These are phyloP conservation scores for Corymbia maculata DNA, from an alignment of 345 rosid genomes.

Conservation along the genomic window DNA sequence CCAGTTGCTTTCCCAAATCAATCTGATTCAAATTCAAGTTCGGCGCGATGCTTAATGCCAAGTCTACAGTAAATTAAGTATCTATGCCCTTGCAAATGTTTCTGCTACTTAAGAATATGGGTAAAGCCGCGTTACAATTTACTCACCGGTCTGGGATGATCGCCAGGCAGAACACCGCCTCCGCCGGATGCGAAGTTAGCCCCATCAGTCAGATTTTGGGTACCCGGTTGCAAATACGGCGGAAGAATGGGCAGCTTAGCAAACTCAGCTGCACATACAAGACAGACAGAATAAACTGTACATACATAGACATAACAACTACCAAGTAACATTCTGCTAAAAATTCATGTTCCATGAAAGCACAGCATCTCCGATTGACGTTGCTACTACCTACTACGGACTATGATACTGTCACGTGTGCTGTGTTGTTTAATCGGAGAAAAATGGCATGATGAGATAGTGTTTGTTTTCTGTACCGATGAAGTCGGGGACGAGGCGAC, in stretches of 20 bases:
- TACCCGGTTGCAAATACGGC: conserved; percentile 2
- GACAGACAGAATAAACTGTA: not conserved
- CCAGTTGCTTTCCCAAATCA: conserved; percentile 1
- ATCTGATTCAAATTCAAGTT: not conserved
- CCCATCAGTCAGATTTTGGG: conserved; percentile 2
- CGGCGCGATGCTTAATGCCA: not conserved
- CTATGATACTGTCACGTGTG: not conserved
- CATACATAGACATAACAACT: not conserved
- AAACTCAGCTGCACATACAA: conserved; percentile 4
- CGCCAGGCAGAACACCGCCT: conserved; percentile 7
- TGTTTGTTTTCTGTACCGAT: not conserved
- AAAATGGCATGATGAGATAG: not conserved
- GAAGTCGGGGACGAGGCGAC: conserved; percentile 10
- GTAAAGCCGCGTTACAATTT: not conserved
- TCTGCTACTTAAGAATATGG: not conserved
- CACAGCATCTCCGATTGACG: not conserved
- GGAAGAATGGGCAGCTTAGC: conserved; percentile 9
- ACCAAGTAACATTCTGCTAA: not conserved
- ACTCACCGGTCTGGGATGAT: not conserved
- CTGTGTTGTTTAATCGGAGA: not conserved
- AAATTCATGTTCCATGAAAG: not conserved
- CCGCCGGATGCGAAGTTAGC: conserved; percentile 26
- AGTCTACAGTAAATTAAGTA: not conserved
- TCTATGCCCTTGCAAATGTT: not conserved
- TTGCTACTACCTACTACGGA: not conserved